A percentile compares a stretch with the other conserved stretches of the same genome.
These are phyloP conservation scores for Phaeosphaeria sp. DNA, from an alignment of 2,329 filamentous ascomycete species.

Conservation along the genomic window DNA sequence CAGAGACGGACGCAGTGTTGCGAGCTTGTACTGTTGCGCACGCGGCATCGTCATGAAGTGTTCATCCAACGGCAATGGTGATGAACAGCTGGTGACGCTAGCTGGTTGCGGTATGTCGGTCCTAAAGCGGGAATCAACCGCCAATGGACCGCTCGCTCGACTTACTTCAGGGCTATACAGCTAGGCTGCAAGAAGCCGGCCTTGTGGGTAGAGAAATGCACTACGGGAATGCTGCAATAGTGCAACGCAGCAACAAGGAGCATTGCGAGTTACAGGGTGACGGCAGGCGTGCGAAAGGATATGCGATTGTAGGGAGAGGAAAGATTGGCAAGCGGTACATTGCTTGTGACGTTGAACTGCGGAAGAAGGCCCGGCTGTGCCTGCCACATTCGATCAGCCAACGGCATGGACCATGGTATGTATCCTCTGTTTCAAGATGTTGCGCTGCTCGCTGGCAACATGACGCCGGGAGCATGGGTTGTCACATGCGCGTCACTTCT, in stretches of 20 bases:
- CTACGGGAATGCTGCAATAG: neutral
- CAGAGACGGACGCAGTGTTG: neutral
- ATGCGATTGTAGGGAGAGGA: neutral
- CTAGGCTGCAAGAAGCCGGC: conserved; percentile 1
- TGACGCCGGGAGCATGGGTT: neutral
- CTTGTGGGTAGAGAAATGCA: neutral
- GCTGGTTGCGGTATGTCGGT: neutral
- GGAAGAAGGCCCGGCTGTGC: conserved; percentile 3
- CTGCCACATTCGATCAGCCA: conserved; percentile 15
- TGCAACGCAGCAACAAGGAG: neutral
- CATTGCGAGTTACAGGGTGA: neutral
- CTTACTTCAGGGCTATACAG: conserved; percentile 21
- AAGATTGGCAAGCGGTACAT: neutral
- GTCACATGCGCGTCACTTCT: neutral
- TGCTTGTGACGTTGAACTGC: neutral
- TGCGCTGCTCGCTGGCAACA: conserved; percentile 11
- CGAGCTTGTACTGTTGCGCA: neutral
- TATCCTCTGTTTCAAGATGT: neutral
- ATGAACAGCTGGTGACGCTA: neutral
- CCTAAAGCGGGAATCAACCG: conserved; percentile 2
- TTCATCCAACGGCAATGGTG: neutral
- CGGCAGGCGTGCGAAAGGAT: neutral
- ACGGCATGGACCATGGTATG: conserved; percentile 10
- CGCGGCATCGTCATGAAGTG: neutral
- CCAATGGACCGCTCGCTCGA: conserved; percentile 24